Conservation (phyloP, 306 rosid species). For the Glycine soja region DNA sequence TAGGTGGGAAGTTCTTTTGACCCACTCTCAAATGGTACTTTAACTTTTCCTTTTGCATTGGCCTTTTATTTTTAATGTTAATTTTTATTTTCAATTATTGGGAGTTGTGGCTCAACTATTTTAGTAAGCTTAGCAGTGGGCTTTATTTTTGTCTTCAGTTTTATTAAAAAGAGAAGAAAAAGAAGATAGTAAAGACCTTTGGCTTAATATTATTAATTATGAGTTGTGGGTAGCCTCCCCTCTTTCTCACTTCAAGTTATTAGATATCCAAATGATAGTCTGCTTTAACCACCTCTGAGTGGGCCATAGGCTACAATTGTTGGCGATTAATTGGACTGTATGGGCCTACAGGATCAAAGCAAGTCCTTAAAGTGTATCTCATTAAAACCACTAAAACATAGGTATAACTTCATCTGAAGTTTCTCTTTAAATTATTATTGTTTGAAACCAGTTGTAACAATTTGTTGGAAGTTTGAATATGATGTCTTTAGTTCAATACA, state of each 20-base stretch:
- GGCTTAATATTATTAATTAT: constrained; percentile 39
- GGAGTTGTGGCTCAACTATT: constrained; percentile 20
- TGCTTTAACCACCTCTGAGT: constrained; percentile 25
- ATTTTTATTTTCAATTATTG: constrained; percentile 1
- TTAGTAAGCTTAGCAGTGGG: constrained; percentile 21
- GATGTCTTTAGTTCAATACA: too few species aligned
- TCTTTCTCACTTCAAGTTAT: constrained; percentile 16
- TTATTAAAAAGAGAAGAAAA: constrained; percentile 18
- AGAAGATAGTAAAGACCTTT: background rate
- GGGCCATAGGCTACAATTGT: background rate
- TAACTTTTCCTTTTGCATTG: constrained; percentile 52
- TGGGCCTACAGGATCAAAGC: background rate
- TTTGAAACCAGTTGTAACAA: background rate
- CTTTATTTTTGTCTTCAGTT: background rate
- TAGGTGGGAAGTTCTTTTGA: constrained; percentile 86
- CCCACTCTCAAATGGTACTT: constrained; percentile 96
- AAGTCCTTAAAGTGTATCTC: constrained; percentile 14
- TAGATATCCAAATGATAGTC: constrained; percentile 32
- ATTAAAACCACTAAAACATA: background rate
- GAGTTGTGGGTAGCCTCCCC: background rate
- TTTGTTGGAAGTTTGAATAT: background rate
- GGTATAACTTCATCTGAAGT: background rate
- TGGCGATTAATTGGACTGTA: background rate
- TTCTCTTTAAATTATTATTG: constrained; percentile 14
- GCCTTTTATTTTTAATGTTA: constrained; percentile 11